phyloP scores from a whole-genome alignment of 805 yeast genomes.

The Sugiyamaella lignohabitans region DNA sequence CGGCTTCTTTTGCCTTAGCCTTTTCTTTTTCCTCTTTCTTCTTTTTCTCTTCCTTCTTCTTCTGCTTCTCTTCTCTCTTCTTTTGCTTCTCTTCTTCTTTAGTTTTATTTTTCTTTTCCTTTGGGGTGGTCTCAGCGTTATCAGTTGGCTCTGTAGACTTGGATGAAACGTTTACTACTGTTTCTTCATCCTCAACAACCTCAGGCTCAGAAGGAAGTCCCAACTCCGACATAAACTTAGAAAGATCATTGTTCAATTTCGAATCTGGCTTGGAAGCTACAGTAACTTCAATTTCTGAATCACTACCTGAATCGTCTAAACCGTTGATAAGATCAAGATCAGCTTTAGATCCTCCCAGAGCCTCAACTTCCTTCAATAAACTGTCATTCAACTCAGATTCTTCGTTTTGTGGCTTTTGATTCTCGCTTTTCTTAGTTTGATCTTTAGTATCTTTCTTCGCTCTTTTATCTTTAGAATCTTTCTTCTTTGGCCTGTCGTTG shows the following conservation, averaged over 20 bases:
- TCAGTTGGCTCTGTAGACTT: neutral
- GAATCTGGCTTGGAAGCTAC: slow-evolving; percentile 17
- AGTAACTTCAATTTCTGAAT: slow-evolving; percentile 27
- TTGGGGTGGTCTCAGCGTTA: neutral
- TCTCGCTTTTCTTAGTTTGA: slow-evolving; percentile 12
- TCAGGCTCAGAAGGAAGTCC: slow-evolving; percentile 41
- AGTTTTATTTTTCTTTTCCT: slow-evolving; percentile 19
- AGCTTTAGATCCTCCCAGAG: slow-evolving; percentile 77
- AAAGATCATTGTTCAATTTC: slow-evolving; percentile 47
- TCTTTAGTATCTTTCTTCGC: slow-evolving; percentile 4
- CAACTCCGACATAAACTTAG: slow-evolving; percentile 56
- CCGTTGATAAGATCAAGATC: slow-evolving; percentile 62
- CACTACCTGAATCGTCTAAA: slow-evolving; percentile 33
- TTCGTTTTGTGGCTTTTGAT: slow-evolving; percentile 5
- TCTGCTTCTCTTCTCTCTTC: slow-evolving; percentile 13
- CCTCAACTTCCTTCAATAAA: slow-evolving; percentile 13
- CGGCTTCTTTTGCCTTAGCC: slow-evolving; percentile 1
- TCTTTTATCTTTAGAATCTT: slow-evolving; percentile 11
- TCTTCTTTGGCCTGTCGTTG: slow-evolving; percentile 17
- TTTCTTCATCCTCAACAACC: slow-evolving; percentile 25
- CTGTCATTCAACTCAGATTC: neutral
- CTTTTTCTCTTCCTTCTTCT: slow-evolving; percentile 21
- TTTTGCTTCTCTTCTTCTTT: neutral
- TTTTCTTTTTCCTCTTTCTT: slow-evolving; percentile 10
- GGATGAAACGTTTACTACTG: neutral